Evolutionary conservation across 257 asterid species (phyloP), one percentile per base, ranked within the genome.

Genomic region (Solanum sitiens): DNA sequence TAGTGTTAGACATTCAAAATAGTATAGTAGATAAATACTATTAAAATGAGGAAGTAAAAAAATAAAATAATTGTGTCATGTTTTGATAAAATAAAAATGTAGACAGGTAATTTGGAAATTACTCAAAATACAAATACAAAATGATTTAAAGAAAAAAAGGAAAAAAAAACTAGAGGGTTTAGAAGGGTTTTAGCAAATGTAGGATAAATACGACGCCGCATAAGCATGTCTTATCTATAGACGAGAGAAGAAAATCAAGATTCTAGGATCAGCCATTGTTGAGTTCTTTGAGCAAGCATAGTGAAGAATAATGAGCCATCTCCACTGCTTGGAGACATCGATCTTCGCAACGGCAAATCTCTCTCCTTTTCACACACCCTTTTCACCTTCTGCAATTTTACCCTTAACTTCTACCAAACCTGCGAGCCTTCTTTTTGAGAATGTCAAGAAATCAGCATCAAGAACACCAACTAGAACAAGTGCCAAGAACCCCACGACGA

Each of bases 381-480:
- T 90, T 93, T 90, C 90, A 47, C 74, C 92, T 70, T 79, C 91
- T 59, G 75, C 93, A 63, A 93, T 93, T 65, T 50, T 86, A 84
- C 88, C 92, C 85, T 88, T 88, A 20, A 39, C 84, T 73, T 86
- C 93, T 71, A 86, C 90, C n/a, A 89, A 85, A 85, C n/a, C 83
- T 83, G 87, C 92, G 86, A 18, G 33, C 59, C 53, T 42, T 30
- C 87, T 72, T 53, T 86, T 86, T 23, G 86, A 88, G 84, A 87
- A 84, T 86, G 86, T 86, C 83, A 88, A 83, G 33, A 84, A 16
- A 87, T 83, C 86, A 77, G 39, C 87, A 61, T 61, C 87, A 87
- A 87, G 88, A 86, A 63, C 71, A 11, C 71, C 32, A 63, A 63
- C 32, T n/a, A 63, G 71, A 63, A 89, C 89, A 80, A 87, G 89